Base-by-base conservation (phyloP, 2,329 filamentous ascomycete species). In the Shiraia sp. region DNA sequence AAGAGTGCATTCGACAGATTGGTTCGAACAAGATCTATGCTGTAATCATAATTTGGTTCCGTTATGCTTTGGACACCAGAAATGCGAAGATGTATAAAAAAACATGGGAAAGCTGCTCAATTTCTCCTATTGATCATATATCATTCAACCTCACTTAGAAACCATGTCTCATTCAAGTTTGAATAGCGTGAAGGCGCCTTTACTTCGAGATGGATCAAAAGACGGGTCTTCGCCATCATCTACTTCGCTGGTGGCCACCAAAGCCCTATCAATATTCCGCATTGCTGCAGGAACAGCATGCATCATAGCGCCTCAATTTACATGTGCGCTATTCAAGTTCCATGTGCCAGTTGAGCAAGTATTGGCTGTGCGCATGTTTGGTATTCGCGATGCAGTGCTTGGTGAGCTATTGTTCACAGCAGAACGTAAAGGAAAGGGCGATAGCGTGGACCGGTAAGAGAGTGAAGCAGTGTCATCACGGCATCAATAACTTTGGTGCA, bases 341-440 rank as follows among this genome's bases (percentile, higher is more conserved):
- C 33, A 43, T 4, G 32, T 64, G 10, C 49, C 59, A 7, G 43
- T 43, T 2, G 37, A 38, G 13, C 36, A 38, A 7, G 27, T 42
- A 1, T 24, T 59, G 3, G 19, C 62, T 3, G 41, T 51, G 4
- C 59, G 59, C 32, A 45, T 64, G 23, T 49, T 61, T 13, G 62
- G 55, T 27, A 46, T 41, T 2, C 58, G 61, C 15, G 61, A 63
- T 6, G 10, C 47, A 3, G 45, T 53, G n/a, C 25, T 63, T 10
- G 61, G 58, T 4, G 59, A 51, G 34, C 47, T 62, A 9, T 46
- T 64, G 12, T 34, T 48, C 17, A 58, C 55, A 2, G 54, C 55
- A 10, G 50, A 59, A 32, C 48, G 59, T 36, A 53, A 56, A 37
- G 44, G 34, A 6, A 34, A 23, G 14, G 29, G 13, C 7, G 45